phyloP scores from a whole-genome alignment of 306 rosid species.

The Begonia loranthoides region DNA sequence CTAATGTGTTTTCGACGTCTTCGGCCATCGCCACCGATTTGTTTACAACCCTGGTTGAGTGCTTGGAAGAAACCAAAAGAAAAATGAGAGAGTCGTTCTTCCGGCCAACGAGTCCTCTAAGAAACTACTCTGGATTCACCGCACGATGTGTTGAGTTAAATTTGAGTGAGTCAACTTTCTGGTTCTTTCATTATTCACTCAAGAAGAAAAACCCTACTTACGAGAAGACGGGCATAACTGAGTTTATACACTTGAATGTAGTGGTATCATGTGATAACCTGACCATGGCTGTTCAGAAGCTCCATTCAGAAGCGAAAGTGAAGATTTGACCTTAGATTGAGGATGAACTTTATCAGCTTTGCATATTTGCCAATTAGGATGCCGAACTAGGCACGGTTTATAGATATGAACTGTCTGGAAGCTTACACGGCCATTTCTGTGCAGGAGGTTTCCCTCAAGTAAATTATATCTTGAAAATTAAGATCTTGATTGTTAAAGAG shows the following conservation, averaged over 20 bases:
- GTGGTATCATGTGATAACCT: slow-evolving; percentile 99
- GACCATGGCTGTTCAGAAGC: slow-evolving; percentile 99
- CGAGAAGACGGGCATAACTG: no score
- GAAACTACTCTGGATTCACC: slow-evolving; percentile 74
- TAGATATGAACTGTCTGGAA: slow-evolving; percentile 92
- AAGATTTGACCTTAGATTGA: slow-evolving; percentile 97
- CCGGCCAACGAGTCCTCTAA: slow-evolving; percentile 76
- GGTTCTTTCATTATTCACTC: background rate
- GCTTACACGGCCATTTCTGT: slow-evolving; percentile 93
- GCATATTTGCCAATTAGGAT: slow-evolving; percentile 75
- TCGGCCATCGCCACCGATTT: slow-evolving; percentile 42
- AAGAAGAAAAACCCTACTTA: no score
- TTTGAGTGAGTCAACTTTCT: background rate
- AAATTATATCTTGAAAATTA: background rate
- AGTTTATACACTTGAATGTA: slow-evolving; percentile 12
- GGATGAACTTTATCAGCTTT: slow-evolving; percentile 87
- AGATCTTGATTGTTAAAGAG: no score
- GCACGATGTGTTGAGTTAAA: slow-evolving; percentile 38
- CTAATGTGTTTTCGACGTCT: slow-evolving; percentile 21
- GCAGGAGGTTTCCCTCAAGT: slow-evolving; percentile 98
- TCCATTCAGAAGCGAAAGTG: slow-evolving; percentile 82
- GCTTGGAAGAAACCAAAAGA: slow-evolving; percentile 10
- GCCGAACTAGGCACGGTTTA: slow-evolving; percentile 96
- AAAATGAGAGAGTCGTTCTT: slow-evolving; percentile 32
- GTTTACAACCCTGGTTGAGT: slow-evolving; percentile 18